Evolutionary conservation across 225 moss, liverwort and hornwort species (phyloP).

Genomic region (Ulota crispa): DNA sequence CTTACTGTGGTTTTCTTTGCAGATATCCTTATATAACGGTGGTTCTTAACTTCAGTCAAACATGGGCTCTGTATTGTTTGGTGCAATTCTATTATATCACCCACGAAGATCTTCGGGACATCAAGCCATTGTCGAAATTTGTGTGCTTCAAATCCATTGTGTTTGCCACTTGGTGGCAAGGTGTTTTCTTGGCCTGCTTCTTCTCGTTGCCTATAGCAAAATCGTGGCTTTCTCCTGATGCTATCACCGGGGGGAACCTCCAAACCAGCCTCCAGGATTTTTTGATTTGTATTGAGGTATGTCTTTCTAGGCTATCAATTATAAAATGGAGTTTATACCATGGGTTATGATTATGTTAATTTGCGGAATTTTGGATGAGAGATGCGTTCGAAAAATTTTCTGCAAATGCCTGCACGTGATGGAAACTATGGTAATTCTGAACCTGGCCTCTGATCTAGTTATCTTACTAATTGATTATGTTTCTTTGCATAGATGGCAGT

Average conservation of each 20-base stretch:
- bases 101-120: conserved; percentile 78
- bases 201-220: conserved; percentile 64
- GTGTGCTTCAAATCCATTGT: conserved; percentile 98
- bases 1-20: conserved; percentile 29
- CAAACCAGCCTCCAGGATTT: conserved; percentile 90
- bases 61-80: conserved; percentile 98
- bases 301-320: background rate
- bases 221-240: conserved; percentile 58
- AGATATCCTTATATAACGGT: conserved; percentile 96
- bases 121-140: conserved; percentile 88
- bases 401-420: background rate
- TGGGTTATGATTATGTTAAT: background rate
- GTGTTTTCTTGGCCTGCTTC: conserved; percentile 80
- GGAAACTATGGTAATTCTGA: background rate
- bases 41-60: conserved; percentile 97
- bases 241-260: conserved; percentile 65
- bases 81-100: conserved; percentile 94
- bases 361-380: background rate
- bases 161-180: conserved; percentile 99
- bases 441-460: background rate
- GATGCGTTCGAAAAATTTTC: background rate
- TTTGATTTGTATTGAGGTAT: conserved; percentile 88
- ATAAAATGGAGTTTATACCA: background rate
- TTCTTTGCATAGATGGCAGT: conserved; percentile 77
- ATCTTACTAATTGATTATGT: conserved; percentile 20